These are phyloP conservation scores for Yarrowia osloensis DNA, from an alignment of 805 yeast genomes.

Conservation along the genomic window DNA sequence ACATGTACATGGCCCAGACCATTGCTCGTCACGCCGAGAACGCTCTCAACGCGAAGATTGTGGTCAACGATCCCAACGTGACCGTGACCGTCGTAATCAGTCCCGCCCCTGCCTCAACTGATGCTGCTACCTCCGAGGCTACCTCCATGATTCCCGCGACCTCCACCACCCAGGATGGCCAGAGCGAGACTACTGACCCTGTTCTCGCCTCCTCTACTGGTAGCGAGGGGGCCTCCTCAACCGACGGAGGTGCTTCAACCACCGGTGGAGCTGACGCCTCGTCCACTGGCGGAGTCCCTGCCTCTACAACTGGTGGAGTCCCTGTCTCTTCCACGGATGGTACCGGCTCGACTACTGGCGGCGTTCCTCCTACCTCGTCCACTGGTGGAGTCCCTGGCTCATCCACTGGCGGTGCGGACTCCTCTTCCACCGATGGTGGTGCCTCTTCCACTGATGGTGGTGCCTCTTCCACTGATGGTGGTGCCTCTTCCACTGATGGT, in stretches of 20 bases:
- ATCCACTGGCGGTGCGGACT: neutral
- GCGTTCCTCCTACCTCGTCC: too few species aligned
- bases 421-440: neutral
- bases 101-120: neutral
- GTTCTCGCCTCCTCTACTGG: neutral
- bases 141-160: neutral
- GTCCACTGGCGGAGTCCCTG: neutral
- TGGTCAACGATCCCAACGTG: neutral
- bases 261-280: neutral
- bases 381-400: neutral
- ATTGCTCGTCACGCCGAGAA: neutral
- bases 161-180: neutral
- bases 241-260: neutral
- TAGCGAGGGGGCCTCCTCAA: neutral
- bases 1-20: conserved; percentile 11
- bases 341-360: too few species aligned
- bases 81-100: neutral
- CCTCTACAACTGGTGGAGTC: neutral
- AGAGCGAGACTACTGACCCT: neutral
- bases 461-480: too few species aligned
- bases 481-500: too few species aligned
- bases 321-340: too few species aligned
- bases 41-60: neutral
- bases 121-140: neutral
- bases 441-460: neutral